phyloP scores from a whole-genome alignment of 495 filamentous ascomycete species.

The Sabuloglossum arenarium region DNA sequence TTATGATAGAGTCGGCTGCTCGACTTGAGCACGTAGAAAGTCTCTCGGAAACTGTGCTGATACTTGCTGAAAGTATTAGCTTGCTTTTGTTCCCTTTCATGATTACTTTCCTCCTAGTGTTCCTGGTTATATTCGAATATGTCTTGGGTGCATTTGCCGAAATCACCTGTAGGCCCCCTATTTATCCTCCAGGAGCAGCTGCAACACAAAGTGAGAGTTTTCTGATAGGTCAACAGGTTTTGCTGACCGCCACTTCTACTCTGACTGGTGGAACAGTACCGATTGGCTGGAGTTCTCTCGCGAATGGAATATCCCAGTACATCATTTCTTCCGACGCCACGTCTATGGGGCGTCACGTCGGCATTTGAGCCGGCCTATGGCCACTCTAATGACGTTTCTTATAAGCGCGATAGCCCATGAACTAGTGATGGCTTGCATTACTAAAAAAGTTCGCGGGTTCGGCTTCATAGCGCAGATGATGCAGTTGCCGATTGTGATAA shows the following conservation, averaged over 20 bases:
- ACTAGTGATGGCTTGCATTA: constrained; percentile 94
- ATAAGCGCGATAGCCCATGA: constrained; percentile 81
- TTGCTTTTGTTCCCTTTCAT: constrained; percentile 93
- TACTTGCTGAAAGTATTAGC: constrained; percentile 82
- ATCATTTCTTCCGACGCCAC: constrained; percentile 87
- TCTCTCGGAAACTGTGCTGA: constrained; percentile 44
- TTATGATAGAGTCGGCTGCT: constrained; percentile 51
- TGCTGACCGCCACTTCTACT: constrained; percentile 41
- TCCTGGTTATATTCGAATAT: constrained; percentile 96
- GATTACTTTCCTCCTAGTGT: constrained; percentile 85
- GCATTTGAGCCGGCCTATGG: constrained; percentile 53
- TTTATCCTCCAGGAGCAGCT: not conserved
- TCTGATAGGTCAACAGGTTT: constrained; percentile 3
- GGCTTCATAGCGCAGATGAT: constrained; percentile 90
- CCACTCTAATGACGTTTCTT: constrained; percentile 81
- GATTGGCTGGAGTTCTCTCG: constrained; percentile 72
- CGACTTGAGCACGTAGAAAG: constrained; percentile 39
- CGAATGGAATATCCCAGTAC: constrained; percentile 98
- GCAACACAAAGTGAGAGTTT: not conserved
- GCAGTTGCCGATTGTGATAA: constrained; percentile 79
- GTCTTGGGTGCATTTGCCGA: constrained; percentile 87
- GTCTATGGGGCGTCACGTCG: constrained; percentile 68
- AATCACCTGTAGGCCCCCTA: constrained; percentile 38
- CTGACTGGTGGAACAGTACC: constrained; percentile 35
- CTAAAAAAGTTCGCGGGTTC: constrained; percentile 87